Evolutionary conservation across 495 filamentous ascomycete genomes (phyloP).

Genomic region (Penicillium dipodomyicola): DNA sequence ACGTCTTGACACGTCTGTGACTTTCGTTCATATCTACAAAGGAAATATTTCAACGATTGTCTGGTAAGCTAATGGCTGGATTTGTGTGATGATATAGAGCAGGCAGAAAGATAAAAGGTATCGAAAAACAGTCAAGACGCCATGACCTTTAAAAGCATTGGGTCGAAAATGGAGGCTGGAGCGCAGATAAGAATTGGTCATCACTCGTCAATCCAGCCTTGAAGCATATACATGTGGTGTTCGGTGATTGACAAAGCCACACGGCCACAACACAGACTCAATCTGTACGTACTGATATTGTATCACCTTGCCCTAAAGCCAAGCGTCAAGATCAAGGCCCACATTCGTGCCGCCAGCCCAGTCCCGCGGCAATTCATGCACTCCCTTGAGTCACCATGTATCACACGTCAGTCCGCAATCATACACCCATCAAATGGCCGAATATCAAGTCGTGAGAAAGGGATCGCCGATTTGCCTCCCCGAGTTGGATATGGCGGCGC

Average conservation of each 20-base stretch:
- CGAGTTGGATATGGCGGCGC: neutral
- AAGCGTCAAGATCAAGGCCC: neutral
- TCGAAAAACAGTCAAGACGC: constrained; percentile 25
- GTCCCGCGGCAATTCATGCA: neutral
- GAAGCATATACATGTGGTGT: neutral
- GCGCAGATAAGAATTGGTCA: constrained; percentile 22
- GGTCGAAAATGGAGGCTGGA: constrained; percentile 11
- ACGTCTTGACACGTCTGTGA: neutral
- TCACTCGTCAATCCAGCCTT: constrained; percentile 22
- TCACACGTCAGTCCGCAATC: neutral
- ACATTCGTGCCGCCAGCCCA: neutral
- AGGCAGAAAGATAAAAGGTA: constrained; percentile 24
- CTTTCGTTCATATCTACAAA: neutral
- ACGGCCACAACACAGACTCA: neutral
- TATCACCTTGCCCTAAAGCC: neutral
- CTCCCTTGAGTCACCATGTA: neutral
- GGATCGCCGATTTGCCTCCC: constrained; percentile 6
- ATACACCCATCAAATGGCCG: constrained; percentile 9
- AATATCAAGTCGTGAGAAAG: constrained; percentile 15
- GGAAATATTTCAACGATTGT: neutral
- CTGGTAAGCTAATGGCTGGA: constrained; percentile 6
- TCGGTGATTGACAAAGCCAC: neutral
- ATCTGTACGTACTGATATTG: constrained; percentile 9
- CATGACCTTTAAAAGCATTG: constrained; percentile 15
- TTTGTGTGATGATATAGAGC: constrained; percentile 17